Evolutionary conservation across 1,284 basidiomycete species (phyloP), one percentile per base, ranked within the genome.

Genomic region (Amylostereum areolatum): DNA sequence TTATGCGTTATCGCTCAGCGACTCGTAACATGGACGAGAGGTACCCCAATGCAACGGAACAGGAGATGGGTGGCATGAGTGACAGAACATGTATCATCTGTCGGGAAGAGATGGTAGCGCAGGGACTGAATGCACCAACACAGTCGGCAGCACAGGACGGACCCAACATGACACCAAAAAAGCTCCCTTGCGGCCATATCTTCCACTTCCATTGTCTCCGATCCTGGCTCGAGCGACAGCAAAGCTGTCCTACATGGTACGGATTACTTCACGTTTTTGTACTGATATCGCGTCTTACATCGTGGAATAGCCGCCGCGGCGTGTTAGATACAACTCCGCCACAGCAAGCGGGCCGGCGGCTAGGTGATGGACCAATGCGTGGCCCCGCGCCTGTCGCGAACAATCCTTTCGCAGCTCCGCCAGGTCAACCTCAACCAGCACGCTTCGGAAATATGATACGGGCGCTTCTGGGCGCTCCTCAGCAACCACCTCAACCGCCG

Each of bases 1-100:
- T 98, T 46, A 74, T 94, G 48, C 85, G 95, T 31, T 99, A 97
- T 68, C 86, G 92, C 57, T 87, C 87, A 40, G 97, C 97, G 1
- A 98, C 96, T 2, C 77, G 86, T 49, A 95, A 99, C 66, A 99
- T 99, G 96, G 94, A 99, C 62, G 80, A 90, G 56, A 77, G 92
- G 40, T 99, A 99, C 67, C 94, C 96, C 4, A 85, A 96, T 62
- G 95, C 94, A n/a, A 91, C 89, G 1, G 77, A 81, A 52, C 88
- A 84, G 50, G 96, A 99, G 65, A 73, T 99, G 66, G 69, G 76
- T 29, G 71, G 74, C 7, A 83, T 88, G 75, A 85, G 80, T 45
- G 97, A 99, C 68, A 81, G 80, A 50, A 98, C 94, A 2, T 99
- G 97, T 64, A 98, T 99, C 62, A 98, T 99, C 58, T 98, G 97